phyloP scores from a whole-genome alignment of 78 protist genomes.

The Pigoraptor vietnamica region DNA sequence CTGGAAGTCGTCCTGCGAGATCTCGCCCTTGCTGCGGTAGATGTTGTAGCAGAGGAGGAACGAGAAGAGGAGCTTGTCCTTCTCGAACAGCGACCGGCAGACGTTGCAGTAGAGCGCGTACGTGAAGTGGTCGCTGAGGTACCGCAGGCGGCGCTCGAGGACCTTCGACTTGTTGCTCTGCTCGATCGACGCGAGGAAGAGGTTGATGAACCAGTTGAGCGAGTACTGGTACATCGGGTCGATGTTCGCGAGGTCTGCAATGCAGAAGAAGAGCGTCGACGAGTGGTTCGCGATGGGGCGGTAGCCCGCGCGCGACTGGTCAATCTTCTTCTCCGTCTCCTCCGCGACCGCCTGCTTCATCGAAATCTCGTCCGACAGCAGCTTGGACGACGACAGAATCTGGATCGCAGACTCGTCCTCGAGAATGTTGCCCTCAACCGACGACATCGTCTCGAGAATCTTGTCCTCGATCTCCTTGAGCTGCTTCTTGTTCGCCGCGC shows the following conservation, averaged over 20 bases:
- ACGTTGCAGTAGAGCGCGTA: constrained; percentile 35
- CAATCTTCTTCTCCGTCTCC: constrained; percentile 64
- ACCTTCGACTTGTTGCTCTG: constrained; percentile 4
- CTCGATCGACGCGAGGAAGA: constrained; percentile 44
- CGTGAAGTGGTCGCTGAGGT: constrained; percentile 23
- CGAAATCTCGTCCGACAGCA: constrained; percentile 33
- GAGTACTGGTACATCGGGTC: constrained; percentile 95
- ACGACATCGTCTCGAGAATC: constrained; percentile 54
- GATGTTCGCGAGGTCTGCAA: constrained; percentile 56
- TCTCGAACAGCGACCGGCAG: constrained; percentile 64
- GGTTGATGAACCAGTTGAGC: constrained; percentile 74
- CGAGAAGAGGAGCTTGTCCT: constrained; percentile 66
- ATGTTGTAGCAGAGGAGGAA: constrained; percentile 53
- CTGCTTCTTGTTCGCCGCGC: constrained; percentile 54
- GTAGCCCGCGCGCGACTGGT: constrained; percentile 59
- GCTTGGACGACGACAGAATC: constrained; percentile 70
- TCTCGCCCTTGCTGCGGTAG: constrained; percentile 11
- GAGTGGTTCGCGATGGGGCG: constrained; percentile 50
- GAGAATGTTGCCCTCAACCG: constrained; percentile 55
- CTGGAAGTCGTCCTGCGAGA: constrained; percentile 42
- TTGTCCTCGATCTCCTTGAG: constrained; percentile 65
- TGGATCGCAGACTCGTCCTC: constrained; percentile 77
- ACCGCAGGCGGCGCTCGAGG: constrained; percentile 8
- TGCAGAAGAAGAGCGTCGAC: constrained; percentile 76
- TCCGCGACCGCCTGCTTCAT: constrained; percentile 52